phyloP scores from a whole-genome alignment of 139 green algal species.

The Coccomyxa sp. region DNA sequence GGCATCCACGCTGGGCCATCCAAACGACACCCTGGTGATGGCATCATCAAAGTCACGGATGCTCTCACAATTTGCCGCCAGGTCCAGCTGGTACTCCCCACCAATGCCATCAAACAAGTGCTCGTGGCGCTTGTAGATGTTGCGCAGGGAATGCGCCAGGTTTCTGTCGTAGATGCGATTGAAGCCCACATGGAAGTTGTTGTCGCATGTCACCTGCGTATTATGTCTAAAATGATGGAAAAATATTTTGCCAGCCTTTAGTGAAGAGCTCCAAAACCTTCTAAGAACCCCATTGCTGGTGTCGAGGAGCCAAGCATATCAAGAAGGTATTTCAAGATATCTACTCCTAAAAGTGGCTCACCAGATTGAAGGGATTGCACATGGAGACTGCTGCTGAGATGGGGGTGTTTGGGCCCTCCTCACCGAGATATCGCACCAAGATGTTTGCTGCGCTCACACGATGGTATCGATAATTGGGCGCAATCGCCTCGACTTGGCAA shows the following conservation, averaged over 20 bases:
- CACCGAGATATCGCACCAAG: constrained; percentile 53
- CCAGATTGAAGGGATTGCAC: constrained; percentile 92
- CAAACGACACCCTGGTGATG: constrained; percentile 68
- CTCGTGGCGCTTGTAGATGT: constrained; percentile 64
- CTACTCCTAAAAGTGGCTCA: background rate
- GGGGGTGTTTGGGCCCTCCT: constrained; percentile 62
- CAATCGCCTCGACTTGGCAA: background rate
- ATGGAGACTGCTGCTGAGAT: constrained; percentile 79
- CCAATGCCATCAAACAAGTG: constrained; percentile 49
- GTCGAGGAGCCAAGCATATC: too few relatives aligned
- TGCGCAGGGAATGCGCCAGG: constrained; percentile 49
- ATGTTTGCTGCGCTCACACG: constrained; percentile 18
- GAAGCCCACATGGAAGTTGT: constrained; percentile 74
- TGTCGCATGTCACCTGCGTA: constrained; percentile 45
- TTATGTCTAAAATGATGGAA: background rate
- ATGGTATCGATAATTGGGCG: background rate
- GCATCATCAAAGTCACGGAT: constrained; percentile 84
- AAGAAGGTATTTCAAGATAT: too few relatives aligned
- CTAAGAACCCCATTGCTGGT: too few relatives aligned
- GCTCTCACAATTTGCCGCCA: constrained; percentile 43
- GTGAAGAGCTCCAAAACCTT: too few relatives aligned
- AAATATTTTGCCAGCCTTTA: too few relatives aligned
- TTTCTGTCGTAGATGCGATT: constrained; percentile 84
- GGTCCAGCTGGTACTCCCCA: constrained; percentile 28
- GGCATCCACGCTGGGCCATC: constrained; percentile 71